Conservation (phyloP, 116 monocot species). For the Posidonia oceanica region DNA sequence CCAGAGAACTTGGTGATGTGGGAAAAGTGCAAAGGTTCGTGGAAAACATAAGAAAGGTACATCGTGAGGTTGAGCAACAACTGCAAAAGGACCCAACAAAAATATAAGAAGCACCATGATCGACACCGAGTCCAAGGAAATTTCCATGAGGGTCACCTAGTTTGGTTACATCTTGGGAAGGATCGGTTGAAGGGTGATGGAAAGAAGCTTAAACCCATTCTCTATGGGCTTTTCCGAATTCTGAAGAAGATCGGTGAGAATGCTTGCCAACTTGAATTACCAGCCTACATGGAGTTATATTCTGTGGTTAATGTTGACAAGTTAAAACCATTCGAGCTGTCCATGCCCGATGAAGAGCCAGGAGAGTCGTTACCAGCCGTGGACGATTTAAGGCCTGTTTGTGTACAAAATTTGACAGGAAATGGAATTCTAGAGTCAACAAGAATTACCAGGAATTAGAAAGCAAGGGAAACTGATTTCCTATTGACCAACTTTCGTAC, state of each 20-base stretch:
- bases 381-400: background rate
- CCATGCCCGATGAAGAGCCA: background rate
- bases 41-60: too few species aligned
- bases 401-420: too few species aligned
- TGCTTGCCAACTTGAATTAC: background rate
- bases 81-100: too few species aligned
- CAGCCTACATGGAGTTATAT: background rate
- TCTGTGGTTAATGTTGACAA: background rate
- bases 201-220: background rate
- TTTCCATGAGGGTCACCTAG: background rate
- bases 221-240: background rate
- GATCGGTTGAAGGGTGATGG: background rate
- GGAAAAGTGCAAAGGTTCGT: too few species aligned
- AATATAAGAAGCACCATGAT: too few species aligned
- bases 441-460: too few species aligned
- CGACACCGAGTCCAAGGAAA: too few species aligned
- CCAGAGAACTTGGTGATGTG: too few species aligned
- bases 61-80: too few species aligned
- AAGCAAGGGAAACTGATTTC: too few species aligned
- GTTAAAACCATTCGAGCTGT: background rate
- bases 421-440: too few species aligned
- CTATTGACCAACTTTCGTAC: too few species aligned
- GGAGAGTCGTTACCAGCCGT: background rate
- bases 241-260: background rate
- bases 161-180: conserved; percentile 3